phyloP scores from a whole-genome alignment of 129 eudicot genomes.

The Chrysanthemum seticuspe region DNA sequence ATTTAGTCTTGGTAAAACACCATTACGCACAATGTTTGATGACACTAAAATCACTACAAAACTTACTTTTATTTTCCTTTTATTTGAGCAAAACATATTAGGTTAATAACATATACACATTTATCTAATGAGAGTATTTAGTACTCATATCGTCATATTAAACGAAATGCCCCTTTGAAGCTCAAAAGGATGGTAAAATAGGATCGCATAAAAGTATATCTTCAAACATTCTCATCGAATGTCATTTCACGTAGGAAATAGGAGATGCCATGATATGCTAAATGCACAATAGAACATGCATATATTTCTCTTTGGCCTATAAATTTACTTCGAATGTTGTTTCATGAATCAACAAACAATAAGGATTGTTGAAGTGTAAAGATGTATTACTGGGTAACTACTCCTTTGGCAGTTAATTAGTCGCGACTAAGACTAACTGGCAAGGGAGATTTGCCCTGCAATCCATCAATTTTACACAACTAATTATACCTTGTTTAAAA shows the following conservation, averaged over 20 bases:
- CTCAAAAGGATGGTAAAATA: too few relatives aligned
- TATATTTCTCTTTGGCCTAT: background rate
- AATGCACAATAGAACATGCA: conserved; percentile 14
- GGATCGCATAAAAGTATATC: too few relatives aligned
- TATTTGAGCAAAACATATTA: too few relatives aligned
- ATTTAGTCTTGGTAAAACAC: too few relatives aligned
- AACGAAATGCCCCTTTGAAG: too few relatives aligned
- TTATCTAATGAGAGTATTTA: too few relatives aligned
- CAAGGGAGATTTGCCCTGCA: conserved; percentile 24
- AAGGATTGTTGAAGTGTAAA: background rate
- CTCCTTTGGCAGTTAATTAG: conserved; percentile 23
- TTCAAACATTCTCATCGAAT: background rate
- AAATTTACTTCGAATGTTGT: background rate
- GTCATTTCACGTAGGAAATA: background rate
- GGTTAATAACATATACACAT: too few relatives aligned
- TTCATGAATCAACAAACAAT: background rate
- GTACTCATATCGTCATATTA: too few relatives aligned
- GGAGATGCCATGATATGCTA: conserved; percentile 5
- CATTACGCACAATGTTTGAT: too few relatives aligned
- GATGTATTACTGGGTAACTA: conserved; percentile 19
- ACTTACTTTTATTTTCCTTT: too few relatives aligned
- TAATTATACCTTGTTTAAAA: background rate
- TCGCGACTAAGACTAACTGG: background rate
- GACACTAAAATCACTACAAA: too few relatives aligned
- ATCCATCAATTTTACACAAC: conserved; percentile 3